A percentile compares a stretch with the other conserved stretches of the same genome.
Conservation (phyloP, 1,139 yeast species). For the Hansenula sp. region DNA sequence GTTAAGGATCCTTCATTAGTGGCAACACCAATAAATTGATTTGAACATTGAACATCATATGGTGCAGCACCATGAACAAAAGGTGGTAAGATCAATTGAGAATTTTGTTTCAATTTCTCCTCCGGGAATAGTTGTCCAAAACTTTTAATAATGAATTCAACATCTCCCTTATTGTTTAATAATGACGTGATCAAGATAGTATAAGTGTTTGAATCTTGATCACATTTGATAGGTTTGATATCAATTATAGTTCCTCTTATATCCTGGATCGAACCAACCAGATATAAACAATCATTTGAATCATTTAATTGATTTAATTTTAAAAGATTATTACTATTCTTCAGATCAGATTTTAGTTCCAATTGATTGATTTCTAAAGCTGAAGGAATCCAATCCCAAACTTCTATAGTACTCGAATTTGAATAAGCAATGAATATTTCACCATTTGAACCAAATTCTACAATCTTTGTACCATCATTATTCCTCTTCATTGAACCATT, state of each 20-base stretch:
- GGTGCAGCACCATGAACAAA: slow-evolving; percentile 21
- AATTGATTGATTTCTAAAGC: slow-evolving; percentile 12
- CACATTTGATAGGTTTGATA: slow-evolving; percentile 21
- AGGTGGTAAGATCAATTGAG: slow-evolving; percentile 22
- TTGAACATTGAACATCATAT: slow-evolving; percentile 14
- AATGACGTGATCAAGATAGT: slow-evolving; percentile 11
- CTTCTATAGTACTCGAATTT: slow-evolving; percentile 29
- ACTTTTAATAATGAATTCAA: slow-evolving; percentile 10
- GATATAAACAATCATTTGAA: slow-evolving; percentile 26
- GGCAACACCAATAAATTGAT: slow-evolving; percentile 20
- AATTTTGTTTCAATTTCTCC: slow-evolving; percentile 3
- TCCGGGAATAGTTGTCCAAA: slow-evolving; percentile 21
- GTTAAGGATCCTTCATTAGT: slow-evolving; percentile 25
- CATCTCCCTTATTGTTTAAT: slow-evolving; percentile 14
- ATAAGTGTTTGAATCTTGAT: slow-evolving; percentile 20
- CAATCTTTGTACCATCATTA: slow-evolving; percentile 11
- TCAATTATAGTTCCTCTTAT: slow-evolving; percentile 17
- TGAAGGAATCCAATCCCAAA: slow-evolving; percentile 49
- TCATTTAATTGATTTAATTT: slow-evolving; percentile 4
- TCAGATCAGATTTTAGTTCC: slow-evolving; percentile 2
- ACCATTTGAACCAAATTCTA: slow-evolving; percentile 42
- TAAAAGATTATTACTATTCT: background rate
- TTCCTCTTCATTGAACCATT: background rate
- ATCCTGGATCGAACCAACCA: slow-evolving; percentile 23
- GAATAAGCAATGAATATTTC: slow-evolving; percentile 39